Base-by-base conservation (phyloP, 352 stramenopile genomes). In the Globisporangium irregulare region DNA sequence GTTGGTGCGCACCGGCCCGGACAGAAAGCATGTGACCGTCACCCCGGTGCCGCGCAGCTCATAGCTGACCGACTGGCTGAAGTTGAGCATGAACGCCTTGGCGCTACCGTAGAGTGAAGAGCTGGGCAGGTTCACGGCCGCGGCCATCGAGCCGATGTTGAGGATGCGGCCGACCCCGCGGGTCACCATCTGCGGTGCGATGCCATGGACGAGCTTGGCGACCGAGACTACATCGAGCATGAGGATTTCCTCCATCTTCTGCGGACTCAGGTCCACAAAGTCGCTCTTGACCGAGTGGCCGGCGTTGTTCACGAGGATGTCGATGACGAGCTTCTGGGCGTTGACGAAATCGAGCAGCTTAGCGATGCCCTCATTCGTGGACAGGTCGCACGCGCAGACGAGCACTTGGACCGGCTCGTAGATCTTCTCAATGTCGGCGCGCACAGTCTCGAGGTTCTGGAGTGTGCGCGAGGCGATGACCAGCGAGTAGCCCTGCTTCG, bases 291-390 rank as follows among this genome's bases (percentile, higher is more conserved):
- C 43, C 34, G 78, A 79, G 0, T 74, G 70, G 4, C 85, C 82
- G 2, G 82, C 89, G 62, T 94, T 94, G 74, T 96, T 96, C 50
- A 97, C 72, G 14, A 97, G 79, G 50, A 97, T 89, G 59, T 96
- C 89, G 51, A 96, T 73, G 22, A 90, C 66, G 18, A 92, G 60
- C 32, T 90, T 68, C 59, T 87, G 82, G 48, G 85, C 64, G 29
- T 75, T 65, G 14, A 94, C 70, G 46, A 86, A 86, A n/a, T 77
- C 67, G 6, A 90, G 54, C 12, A 95, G 72, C 59, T 73, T 82
- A 43, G 78, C 54, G 24, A 92, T 79, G 12, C 87, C 86, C 8
- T 77, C 64, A 6, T 70, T 60, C 9, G 75, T 91, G 15, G 75
- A 64, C 53, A 95, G 53, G 66, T 94, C 84, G 57, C 79, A 90